These are phyloP conservation scores for Solanum phureja DNA, from an alignment of 257 asterid species.

Conservation along the genomic window DNA sequence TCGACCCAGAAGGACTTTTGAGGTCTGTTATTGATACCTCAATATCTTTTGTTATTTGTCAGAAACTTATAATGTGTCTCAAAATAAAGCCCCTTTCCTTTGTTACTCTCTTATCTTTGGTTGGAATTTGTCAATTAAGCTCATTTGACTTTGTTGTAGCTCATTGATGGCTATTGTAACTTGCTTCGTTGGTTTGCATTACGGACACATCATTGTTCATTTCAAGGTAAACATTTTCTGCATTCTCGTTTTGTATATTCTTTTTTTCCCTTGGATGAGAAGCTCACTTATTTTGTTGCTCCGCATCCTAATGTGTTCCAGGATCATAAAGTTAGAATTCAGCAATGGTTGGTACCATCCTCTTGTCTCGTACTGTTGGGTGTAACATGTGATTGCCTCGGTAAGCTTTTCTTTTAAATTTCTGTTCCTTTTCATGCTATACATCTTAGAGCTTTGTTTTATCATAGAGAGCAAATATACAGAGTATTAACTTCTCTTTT, in stretches of 20 bases:
- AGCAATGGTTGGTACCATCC: slow-evolving; percentile 51
- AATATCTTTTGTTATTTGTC: background rate
- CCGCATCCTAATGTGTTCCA: slow-evolving; percentile 11
- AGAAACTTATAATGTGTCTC: background rate
- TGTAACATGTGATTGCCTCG: slow-evolving; percentile 24
- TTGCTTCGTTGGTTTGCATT: slow-evolving; percentile 57
- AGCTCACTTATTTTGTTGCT: background rate
- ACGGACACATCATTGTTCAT: slow-evolving; percentile 52
- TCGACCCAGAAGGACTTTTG: slow-evolving; percentile 67
- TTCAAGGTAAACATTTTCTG: slow-evolving; percentile 35
- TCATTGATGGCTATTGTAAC: slow-evolving; percentile 57
- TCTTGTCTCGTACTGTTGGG: slow-evolving; percentile 29
- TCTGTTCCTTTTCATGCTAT: background rate
- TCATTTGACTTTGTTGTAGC: slow-evolving; percentile 28
- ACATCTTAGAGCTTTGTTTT: background rate
- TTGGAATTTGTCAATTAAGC: slow-evolving; percentile 3
- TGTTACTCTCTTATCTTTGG: background rate
- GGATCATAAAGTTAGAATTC: slow-evolving; percentile 52
- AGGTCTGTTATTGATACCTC: slow-evolving; percentile 31
- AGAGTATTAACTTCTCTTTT: background rate
- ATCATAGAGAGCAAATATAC: background rate
- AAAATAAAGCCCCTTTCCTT: background rate
- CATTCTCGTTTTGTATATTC: background rate
- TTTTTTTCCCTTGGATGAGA: background rate
- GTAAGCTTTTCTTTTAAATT: slow-evolving; percentile 15